phyloP scores from a whole-genome alignment of 805 yeast genomes.

The Wickerhamomyces silvicola region DNA sequence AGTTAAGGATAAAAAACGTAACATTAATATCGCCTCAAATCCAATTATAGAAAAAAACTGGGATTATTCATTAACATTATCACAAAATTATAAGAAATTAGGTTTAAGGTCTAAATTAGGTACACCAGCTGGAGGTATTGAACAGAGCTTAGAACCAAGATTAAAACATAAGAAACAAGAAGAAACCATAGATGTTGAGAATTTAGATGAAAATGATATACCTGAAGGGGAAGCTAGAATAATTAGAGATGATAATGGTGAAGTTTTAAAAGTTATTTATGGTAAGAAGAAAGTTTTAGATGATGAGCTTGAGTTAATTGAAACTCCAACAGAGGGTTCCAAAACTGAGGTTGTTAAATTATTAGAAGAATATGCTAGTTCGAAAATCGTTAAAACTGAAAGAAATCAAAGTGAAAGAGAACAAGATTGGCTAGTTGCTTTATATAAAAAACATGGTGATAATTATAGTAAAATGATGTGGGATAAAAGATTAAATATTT shows the following conservation, averaged over 20 bases:
- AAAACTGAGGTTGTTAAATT: conserved; percentile 58
- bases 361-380: conserved; percentile 55
- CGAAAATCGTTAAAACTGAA: conserved; percentile 35
- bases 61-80: conserved; percentile 76
- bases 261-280: conserved; percentile 59
- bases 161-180: conserved; percentile 18
- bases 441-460: conserved; percentile 78
- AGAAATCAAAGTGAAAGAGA: conserved; percentile 68
- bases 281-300: conserved; percentile 49
- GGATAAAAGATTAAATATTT: conserved; percentile 78
- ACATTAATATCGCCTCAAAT: conserved; percentile 60
- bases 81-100: conserved; percentile 78
- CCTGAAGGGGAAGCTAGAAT: conserved; percentile 78
- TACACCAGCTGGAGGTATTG: conserved; percentile 74
- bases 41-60: conserved; percentile 85
- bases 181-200: conserved; percentile 20
- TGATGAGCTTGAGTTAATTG: conserved; percentile 28
- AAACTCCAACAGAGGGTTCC: conserved; percentile 20
- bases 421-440: conserved; percentile 55
- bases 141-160: conserved; percentile 41
- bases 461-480: conserved; percentile 86
- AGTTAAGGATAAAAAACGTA: conserved; percentile 61
- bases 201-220: conserved; percentile 44
- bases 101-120: conserved; percentile 71
- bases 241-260: conserved; percentile 61